phyloP scores from a whole-genome alignment of 129 eudicot genomes.

The Glebionis coronaria region DNA sequence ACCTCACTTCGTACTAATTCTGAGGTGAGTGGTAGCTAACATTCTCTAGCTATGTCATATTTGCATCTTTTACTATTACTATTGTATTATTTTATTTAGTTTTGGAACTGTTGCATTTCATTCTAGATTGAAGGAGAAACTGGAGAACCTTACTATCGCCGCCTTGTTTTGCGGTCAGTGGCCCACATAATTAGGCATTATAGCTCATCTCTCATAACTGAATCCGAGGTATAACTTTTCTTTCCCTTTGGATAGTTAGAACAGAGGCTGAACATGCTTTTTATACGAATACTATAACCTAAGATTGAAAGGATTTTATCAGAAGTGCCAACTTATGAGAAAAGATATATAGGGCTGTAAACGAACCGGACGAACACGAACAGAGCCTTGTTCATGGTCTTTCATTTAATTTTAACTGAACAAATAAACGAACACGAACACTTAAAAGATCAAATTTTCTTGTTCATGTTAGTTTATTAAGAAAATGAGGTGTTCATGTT shows the following conservation, averaged over 20 bases:
- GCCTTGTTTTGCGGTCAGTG: constrained; percentile 93
- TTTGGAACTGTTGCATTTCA: constrained; percentile 15
- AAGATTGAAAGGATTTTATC: too few species aligned
- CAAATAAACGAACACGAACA: too few species aligned
- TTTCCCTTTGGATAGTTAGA: constrained; percentile 6
- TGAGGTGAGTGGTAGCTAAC: constrained; percentile 54
- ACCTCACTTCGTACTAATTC: constrained; percentile 95
- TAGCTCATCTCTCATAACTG: constrained; percentile 91
- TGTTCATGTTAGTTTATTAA: too few species aligned
- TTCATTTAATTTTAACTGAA: too few species aligned
- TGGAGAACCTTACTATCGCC: constrained; percentile 96
- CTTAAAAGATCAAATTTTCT: too few species aligned
- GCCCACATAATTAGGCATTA: constrained; percentile 95
- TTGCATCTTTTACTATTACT: neutral
- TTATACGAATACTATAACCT: neutral
- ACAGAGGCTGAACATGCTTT: constrained; percentile 14
- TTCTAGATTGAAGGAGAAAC: constrained; percentile 89
- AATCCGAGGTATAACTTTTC: constrained; percentile 70
- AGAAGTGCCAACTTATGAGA: too few species aligned
- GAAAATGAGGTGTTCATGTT: too few species aligned
- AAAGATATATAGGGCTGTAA: too few species aligned
- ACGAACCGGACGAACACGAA: too few species aligned
- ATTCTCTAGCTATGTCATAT: constrained; percentile 12
- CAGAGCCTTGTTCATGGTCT: too few species aligned
- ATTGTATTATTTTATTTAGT: neutral